A percentile compares a stretch with the other conserved stretches of the same genome.
These are phyloP conservation scores for Orbilia javanica DNA, from an alignment of 2,329 filamentous ascomycete genomes.

Conservation along the genomic window DNA sequence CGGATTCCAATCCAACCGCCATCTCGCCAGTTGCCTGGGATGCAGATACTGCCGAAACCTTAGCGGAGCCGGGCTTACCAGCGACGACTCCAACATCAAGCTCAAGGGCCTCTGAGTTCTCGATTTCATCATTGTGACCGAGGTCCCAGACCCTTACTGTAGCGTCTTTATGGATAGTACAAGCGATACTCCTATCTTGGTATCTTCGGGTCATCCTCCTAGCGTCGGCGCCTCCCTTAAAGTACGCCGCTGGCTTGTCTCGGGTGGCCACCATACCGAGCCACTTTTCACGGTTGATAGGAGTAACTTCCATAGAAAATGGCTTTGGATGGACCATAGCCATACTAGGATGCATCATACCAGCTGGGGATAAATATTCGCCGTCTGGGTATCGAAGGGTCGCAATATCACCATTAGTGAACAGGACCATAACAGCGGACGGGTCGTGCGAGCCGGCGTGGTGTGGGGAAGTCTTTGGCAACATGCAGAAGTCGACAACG, in stretches of 20 bases:
- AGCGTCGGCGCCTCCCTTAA: slow-evolving; percentile 84
- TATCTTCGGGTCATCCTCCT: slow-evolving; percentile 79
- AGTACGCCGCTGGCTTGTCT: slow-evolving; percentile 76
- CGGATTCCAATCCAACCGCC: slow-evolving; percentile 81
- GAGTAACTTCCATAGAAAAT: slow-evolving; percentile 77
- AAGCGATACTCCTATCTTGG: slow-evolving; percentile 83
- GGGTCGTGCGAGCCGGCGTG: slow-evolving; percentile 91
- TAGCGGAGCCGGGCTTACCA: slow-evolving; percentile 82
- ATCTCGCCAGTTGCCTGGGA: slow-evolving; percentile 82
- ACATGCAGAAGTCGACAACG: slow-evolving; percentile 82
- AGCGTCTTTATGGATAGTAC: slow-evolving; percentile 86
- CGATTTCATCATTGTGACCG: slow-evolving; percentile 91
- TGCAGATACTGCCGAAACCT: slow-evolving; percentile 71
- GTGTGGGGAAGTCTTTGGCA: slow-evolving; percentile 85
- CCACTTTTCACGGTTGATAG: slow-evolving; percentile 84
- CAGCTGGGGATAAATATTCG: slow-evolving; percentile 89
- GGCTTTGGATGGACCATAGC: slow-evolving; percentile 92
- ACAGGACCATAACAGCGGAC: slow-evolving; percentile 81
- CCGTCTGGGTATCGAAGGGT: slow-evolving; percentile 94
- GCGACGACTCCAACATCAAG: slow-evolving; percentile 87
- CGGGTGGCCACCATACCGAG: slow-evolving; percentile 89
- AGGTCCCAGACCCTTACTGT: slow-evolving; percentile 93
- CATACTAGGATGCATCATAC: slow-evolving; percentile 88
- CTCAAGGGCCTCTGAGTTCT: slow-evolving; percentile 84
- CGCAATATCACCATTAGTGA: slow-evolving; percentile 88